Evolutionary conservation across 148 eudicot genomes (phyloP).

Genomic region (Rhododendron griersonianum): DNA sequence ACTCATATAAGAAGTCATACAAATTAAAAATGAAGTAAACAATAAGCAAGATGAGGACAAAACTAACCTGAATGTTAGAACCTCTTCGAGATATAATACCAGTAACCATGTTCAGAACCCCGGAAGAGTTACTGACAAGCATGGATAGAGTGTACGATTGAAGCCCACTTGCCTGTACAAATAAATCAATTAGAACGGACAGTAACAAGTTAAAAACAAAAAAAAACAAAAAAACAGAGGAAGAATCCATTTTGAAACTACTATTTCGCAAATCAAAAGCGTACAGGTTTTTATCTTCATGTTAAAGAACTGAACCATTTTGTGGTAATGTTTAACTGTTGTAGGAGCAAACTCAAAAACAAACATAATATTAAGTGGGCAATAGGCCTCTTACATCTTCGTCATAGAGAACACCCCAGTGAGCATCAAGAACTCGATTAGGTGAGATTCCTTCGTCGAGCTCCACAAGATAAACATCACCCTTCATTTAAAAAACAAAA

Average conservation of each 20-base stretch:
- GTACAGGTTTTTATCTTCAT: neutral
- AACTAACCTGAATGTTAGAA: slow-evolving; percentile 74
- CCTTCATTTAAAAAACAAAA: slow-evolving; percentile 42
- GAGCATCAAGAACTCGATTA: slow-evolving; percentile 84
- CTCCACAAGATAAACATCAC: slow-evolving; percentile 97
- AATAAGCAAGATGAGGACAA: neutral
- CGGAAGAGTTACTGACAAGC: slow-evolving; percentile 72
- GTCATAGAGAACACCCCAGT: slow-evolving; percentile 85
- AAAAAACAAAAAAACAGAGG: neutral
- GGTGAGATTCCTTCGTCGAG: slow-evolving; percentile 31
- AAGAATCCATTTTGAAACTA: neutral
- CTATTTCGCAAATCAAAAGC: neutral
- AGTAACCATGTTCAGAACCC: slow-evolving; percentile 77
- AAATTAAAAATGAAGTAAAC: neutral
- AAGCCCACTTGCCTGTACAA: slow-evolving; percentile 67
- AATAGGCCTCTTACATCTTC: slow-evolving; percentile 64
- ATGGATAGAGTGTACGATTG: slow-evolving; percentile 80
- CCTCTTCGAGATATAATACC: slow-evolving; percentile 86
- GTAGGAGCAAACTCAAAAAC: neutral
- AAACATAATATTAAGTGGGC: neutral
- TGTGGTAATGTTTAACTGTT: neutral
- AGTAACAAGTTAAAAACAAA: neutral
- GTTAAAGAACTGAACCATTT: neutral
- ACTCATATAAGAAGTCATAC: neutral
- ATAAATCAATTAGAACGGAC: slow-evolving; percentile 14